Conservation (phyloP, 2,329 filamentous ascomycete genomes). For the Sclerotinia subarctica region DNA sequence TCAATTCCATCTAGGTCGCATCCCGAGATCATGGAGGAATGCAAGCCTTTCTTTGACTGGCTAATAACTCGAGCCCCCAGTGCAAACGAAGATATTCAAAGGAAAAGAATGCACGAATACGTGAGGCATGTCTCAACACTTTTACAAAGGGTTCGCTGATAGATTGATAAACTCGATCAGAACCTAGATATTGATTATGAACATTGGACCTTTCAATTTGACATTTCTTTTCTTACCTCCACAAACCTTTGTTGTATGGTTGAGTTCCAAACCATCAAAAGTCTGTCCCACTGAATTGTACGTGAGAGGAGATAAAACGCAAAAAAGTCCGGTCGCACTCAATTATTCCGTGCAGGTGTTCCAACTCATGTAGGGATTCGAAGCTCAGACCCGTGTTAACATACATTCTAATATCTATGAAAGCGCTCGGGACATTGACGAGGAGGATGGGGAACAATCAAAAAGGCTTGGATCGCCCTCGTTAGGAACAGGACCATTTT, state of each 20-base stretch:
- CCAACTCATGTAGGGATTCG: constrained; percentile 3
- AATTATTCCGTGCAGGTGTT: constrained; percentile 6
- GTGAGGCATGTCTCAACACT: constrained; percentile 4
- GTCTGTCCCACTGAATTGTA: neutral
- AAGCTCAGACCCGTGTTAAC: neutral
- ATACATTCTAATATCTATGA: neutral
- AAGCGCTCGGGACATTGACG: neutral
- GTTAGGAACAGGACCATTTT: neutral
- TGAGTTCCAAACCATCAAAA: neutral
- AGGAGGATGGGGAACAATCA: neutral
- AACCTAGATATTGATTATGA: neutral
- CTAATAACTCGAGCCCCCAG: neutral
- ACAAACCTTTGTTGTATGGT: neutral
- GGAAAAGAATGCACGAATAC: neutral
- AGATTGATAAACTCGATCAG: neutral
- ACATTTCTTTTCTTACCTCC: neutral
- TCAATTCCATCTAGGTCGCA: constrained; percentile 6
- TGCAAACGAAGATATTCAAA: constrained; percentile 6
- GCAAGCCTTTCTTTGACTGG: constrained; percentile 1
- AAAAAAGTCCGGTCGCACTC: neutral
- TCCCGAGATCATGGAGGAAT: neutral
- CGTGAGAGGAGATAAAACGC: neutral
- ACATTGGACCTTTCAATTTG: neutral
- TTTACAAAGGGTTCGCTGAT: neutral
- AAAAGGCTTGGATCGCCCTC: neutral